Percentiles rank a stretch among this genome's conserved stretches.
Conservation (phyloP, 1,284 basidiomycete genomes). For the Fistulinella staudtii region DNA sequence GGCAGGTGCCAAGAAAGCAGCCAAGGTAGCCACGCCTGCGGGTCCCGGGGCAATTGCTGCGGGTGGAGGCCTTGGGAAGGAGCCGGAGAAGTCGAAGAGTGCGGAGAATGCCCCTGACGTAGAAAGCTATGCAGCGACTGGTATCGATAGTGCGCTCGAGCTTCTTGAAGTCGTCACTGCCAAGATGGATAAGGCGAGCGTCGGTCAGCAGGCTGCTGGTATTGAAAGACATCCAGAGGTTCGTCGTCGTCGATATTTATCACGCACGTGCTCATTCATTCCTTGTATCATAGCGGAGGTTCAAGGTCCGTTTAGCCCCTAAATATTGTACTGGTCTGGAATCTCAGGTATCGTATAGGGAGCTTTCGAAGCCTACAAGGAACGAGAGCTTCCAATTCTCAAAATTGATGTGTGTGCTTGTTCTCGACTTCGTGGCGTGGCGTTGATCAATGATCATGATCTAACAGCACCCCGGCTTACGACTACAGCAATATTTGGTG, state of each 20-base stretch:
- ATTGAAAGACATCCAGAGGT: constrained; percentile 96
- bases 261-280: constrained; percentile 5
- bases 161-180: constrained; percentile 86
- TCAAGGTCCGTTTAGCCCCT: constrained; percentile 53
- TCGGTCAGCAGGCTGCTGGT: constrained; percentile 78
- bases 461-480: constrained; percentile 71
- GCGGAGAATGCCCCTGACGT: constrained; percentile 30
- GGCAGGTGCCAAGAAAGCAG: constrained; percentile 55
- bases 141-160: constrained; percentile 91
- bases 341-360: constrained; percentile 43
- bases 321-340: background rate
- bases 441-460: constrained; percentile 16
- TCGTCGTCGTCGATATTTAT: constrained; percentile 28
- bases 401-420: constrained; percentile 59
- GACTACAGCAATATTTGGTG: constrained; percentile 82
- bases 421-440: background rate
- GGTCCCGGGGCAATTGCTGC: constrained; percentile 77
- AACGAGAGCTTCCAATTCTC: constrained; percentile 78
- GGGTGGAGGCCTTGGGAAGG: constrained; percentile 48
- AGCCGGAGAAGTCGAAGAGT: constrained; percentile 25
- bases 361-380: constrained; percentile 90
- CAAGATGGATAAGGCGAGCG: constrained; percentile 88
- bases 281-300: constrained; percentile 57
- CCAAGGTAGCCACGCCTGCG: constrained; percentile 52
- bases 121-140: constrained; percentile 78